Percentiles rank a stretch among this genome's conserved stretches.
phyloP scores from a whole-genome alignment of 768 basidiomycete genomes.

The Trametopsis cervina region DNA sequence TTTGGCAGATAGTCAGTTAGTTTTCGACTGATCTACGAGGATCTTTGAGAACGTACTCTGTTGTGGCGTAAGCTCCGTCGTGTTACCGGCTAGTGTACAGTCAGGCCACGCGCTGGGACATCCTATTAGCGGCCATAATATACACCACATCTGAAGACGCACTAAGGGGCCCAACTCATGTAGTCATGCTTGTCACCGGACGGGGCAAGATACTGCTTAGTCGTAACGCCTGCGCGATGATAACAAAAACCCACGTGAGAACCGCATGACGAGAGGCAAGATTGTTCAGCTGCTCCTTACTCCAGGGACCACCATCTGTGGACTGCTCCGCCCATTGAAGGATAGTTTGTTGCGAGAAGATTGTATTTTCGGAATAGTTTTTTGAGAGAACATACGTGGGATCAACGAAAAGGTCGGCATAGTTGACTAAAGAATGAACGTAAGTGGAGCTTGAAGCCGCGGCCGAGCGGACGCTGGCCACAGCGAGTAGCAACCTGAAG shows the following conservation, averaged over 20 bases:
- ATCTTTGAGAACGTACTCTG: constrained; percentile 30
- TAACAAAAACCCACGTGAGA: neutral
- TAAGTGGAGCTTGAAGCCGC: constrained; percentile 4
- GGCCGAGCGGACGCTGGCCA: neutral
- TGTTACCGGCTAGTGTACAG: constrained; percentile 52
- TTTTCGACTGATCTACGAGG: neutral
- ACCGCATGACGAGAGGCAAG: neutral
- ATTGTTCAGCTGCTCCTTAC: constrained; percentile 28
- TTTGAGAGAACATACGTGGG: constrained; percentile 40
- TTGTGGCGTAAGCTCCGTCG: constrained; percentile 45
- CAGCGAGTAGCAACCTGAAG: neutral
- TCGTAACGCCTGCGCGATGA: constrained; percentile 35
- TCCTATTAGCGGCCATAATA: neutral
- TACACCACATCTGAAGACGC: constrained; percentile 17
- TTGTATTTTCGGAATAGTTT: constrained; percentile 35
- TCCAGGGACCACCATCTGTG: constrained; percentile 45
- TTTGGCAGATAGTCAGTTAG: constrained; percentile 15
- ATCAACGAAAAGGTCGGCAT: constrained; percentile 51
- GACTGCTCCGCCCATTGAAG: constrained; percentile 38
- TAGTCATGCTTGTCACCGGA: constrained; percentile 54
- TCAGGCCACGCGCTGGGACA: constrained; percentile 51
- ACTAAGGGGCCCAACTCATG: constrained; percentile 71
- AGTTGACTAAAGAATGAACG: constrained; percentile 29
- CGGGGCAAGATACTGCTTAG: constrained; percentile 40
- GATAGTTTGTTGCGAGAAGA: constrained; percentile 40